These are phyloP conservation scores for Boletales sp. DNA, from an alignment of 768 basidiomycete species.

Conservation along the genomic window DNA sequence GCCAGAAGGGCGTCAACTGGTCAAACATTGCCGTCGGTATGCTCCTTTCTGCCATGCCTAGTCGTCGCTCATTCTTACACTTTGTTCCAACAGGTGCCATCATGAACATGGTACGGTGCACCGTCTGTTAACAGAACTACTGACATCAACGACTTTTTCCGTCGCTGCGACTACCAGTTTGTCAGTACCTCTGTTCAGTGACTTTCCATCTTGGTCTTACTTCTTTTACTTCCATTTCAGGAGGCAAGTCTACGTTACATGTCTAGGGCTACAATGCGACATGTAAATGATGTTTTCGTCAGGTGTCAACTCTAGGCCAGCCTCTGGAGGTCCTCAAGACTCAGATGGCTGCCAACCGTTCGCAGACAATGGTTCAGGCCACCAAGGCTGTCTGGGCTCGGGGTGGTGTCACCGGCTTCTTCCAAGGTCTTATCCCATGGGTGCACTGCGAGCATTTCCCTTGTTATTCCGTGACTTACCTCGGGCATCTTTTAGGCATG, in stretches of 20 bases:
- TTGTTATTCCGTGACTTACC: background rate
- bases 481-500: constrained; percentile 62
- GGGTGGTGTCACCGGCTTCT: constrained; percentile 87
- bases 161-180: constrained; percentile 35
- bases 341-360: constrained; percentile 97
- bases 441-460: constrained; percentile 41
- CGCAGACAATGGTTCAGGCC: constrained; percentile 86
- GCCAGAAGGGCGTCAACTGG: constrained; percentile 90
- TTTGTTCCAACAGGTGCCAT: constrained; percentile 63
- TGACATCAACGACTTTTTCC: constrained; percentile 7
- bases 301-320: constrained; percentile 98
- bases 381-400: constrained; percentile 85
- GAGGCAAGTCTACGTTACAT: constrained; percentile 56
- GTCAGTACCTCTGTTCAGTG: constrained; percentile 29
- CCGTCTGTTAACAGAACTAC: constrained; percentile 20
- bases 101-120: constrained; percentile 90
- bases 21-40: constrained; percentile 92
- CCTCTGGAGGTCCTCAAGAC: constrained; percentile 98
- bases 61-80: constrained; percentile 16
- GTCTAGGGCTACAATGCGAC: background rate
- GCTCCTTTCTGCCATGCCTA: constrained; percentile 27
- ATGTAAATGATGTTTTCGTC: constrained; percentile 5
- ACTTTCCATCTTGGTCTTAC: constrained; percentile 6
- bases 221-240: constrained; percentile 35
- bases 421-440: constrained; percentile 99